Base-by-base conservation (phyloP, 768 basidiomycete species). In the Naganishia antarctica region DNA sequence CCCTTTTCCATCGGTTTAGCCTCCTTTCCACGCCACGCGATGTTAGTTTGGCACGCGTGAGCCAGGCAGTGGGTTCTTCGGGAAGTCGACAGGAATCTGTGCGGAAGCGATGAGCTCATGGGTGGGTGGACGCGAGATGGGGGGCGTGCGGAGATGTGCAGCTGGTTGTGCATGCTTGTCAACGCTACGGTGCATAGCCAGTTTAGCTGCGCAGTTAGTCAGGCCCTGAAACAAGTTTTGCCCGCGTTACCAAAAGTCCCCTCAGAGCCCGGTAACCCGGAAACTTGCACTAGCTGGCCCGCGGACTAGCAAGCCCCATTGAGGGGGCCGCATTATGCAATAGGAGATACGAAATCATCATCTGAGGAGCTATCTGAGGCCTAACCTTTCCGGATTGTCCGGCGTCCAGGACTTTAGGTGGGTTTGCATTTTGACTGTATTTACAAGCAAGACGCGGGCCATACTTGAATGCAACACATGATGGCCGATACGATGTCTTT, bases 121-220 rank as follows among this genome's bases (percentile, higher is more conserved):
- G 16, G 37, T 16, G 37, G 8, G 37, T 40, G 43, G 11, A 11
- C 8, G n/a, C 43, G 43, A 11, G 43, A 37, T 7, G 34, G 34
- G 34, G 34, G 7, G 8, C 7, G 34, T 15, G 43, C 43, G 43
- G 43, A 21, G 43, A 8, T 44, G 11, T 9, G 6, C 43, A 44
- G n/a, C 8, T 5, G 5, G 9, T 44, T 44, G 43, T 44, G 7
- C 34, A 7, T 7, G 34, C 43, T 44, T 40, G 37, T 16, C 8
- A 16, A 16, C 8, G 37, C 37, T 7, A 7, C 7, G 37, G 37
- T 16, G 16, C 8, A 7, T 8, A 51, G 50, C 29, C 50, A 31
- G 50, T 51, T 34, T 51, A 51, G 29, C 34, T 57, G 53, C 53
- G 53, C 23, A 57, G 53, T 57, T 57, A 57, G 53, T 57, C 37